A percentile compares a stretch with the other conserved stretches of the same genome.
phyloP scores from a whole-genome alignment of 176 grass and related monocot species.

The Bonia amplexicaulis region DNA sequence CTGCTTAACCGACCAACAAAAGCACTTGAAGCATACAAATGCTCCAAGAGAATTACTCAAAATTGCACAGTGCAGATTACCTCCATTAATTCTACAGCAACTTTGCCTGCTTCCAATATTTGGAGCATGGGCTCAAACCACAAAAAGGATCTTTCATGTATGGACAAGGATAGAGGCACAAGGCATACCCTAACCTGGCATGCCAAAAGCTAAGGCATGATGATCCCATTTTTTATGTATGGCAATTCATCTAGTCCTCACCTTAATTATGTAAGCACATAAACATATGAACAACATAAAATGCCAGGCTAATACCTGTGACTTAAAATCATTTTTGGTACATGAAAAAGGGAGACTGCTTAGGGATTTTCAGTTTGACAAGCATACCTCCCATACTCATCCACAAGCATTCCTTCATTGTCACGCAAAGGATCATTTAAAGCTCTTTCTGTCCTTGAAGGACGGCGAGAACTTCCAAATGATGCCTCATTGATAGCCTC shows the following conservation, averaged over 20 bases:
- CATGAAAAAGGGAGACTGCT: background rate
- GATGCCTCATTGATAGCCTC: slow-evolving; percentile 75
- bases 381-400: slow-evolving; percentile 90
- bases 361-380: background rate
- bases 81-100: background rate
- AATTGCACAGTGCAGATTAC: background rate
- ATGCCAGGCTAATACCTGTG: background rate
- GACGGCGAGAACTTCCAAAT: slow-evolving; percentile 60
- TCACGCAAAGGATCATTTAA: slow-evolving; percentile 89
- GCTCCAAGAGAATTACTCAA: background rate
- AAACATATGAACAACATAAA: slow-evolving; percentile 2
- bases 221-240: slow-evolving; percentile 10
- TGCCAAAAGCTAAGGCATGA: background rate
- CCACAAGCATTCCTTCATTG: slow-evolving; percentile 92
- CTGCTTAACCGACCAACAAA: background rate
- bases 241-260: background rate
- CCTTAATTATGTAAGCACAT: background rate
- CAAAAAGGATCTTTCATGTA: background rate
- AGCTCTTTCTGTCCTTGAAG: slow-evolving; percentile 77
- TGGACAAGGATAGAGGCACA: background rate
- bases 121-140: background rate
- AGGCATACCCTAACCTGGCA: background rate
- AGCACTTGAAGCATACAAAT: background rate
- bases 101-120: background rate
- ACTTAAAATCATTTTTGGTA: background rate